A percentile compares a stretch with the other conserved stretches of the same genome.
These are phyloP conservation scores for Astrothelium subdiscretum DNA, from an alignment of 495 filamentous ascomycete species.

Conservation along the genomic window DNA sequence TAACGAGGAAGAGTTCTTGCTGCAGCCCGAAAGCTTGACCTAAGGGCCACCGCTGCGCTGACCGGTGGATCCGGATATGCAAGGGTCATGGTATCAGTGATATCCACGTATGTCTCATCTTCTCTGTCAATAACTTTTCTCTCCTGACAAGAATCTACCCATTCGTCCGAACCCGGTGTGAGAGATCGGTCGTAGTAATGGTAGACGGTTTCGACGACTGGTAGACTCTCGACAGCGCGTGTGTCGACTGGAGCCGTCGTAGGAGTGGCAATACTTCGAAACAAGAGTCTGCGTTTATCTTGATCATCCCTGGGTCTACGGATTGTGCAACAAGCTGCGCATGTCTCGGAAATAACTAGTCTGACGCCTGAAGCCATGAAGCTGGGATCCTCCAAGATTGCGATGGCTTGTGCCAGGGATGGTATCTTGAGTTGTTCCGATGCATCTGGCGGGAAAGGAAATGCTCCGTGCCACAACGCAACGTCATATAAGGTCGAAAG, in stretches of 20 bases:
- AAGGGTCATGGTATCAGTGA: background rate
- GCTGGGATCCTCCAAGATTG: background rate
- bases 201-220: background rate
- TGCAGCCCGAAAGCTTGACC: background rate
- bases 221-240: background rate
- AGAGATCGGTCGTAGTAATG: background rate
- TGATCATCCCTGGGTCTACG: background rate
- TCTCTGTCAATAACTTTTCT: background rate
- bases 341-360: background rate
- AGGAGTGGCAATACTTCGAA: background rate
- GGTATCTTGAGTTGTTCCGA: background rate
- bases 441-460: background rate
- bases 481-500: background rate
- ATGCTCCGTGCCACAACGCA: background rate
- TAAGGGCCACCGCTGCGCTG: background rate
- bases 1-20: background rate
- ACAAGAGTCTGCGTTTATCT: background rate
- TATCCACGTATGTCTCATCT: background rate
- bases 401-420: background rate
- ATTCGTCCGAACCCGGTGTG: background rate
- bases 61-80: background rate
- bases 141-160: background rate
- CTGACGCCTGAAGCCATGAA: background rate
- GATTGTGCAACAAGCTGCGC: background rate
- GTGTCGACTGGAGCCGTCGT: background rate